Conservation (phyloP, 768 basidiomycete genomes). For the Baorangia bicolor region DNA sequence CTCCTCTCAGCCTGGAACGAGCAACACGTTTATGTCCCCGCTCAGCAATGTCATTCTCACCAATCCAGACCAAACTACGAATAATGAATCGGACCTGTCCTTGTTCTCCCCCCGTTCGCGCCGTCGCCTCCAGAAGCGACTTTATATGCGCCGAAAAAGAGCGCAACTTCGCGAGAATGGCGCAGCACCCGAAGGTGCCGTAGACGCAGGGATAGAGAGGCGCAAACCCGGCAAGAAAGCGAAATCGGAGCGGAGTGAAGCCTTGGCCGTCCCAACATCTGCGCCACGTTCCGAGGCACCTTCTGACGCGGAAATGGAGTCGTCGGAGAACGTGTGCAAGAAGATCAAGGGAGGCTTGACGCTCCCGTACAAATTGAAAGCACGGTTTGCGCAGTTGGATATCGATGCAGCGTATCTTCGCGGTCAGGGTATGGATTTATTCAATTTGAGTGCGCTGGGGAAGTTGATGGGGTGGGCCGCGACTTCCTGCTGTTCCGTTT, state of each 20-base stretch:
- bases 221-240: conserved; percentile 40
- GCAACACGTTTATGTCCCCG: not conserved
- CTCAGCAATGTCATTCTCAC: not conserved
- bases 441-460: conserved; percentile 37
- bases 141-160: conserved; percentile 73
- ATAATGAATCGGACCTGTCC: conserved; percentile 16
- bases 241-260: not conserved
- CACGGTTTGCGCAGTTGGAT: conserved; percentile 41
- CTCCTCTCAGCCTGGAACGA: not conserved
- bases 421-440: conserved; percentile 41
- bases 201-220: conserved; percentile 18
- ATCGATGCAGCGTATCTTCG: conserved; percentile 46
- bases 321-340: conserved; percentile 11
- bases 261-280: conserved; percentile 7
- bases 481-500: conserved; percentile 11
- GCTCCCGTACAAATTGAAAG: conserved; percentile 44
- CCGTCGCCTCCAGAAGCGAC: conserved; percentile 56
- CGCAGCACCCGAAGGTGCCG: not conserved
- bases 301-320: conserved; percentile 9
- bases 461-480: conserved; percentile 43
- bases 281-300: conserved; percentile 4
- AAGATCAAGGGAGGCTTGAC: conserved; percentile 39
- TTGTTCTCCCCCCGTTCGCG: conserved; percentile 47
- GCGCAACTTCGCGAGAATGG: conserved; percentile 45
- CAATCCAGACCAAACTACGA: not conserved